Conservation (phyloP, 2,329 filamentous ascomycete species). For the Emergomyces africanus region DNA sequence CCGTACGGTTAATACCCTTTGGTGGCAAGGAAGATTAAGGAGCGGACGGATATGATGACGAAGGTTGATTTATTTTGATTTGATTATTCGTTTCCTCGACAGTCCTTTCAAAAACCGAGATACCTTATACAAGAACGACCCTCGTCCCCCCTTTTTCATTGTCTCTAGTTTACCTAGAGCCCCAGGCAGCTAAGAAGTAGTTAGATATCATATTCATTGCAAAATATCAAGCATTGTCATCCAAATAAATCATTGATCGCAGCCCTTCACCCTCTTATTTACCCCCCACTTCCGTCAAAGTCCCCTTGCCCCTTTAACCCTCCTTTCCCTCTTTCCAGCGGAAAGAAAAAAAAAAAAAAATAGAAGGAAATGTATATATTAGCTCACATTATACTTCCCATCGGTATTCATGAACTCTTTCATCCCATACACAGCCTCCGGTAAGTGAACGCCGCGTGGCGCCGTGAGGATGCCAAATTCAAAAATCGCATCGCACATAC, state of each 20-base stretch:
- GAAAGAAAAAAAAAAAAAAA: background rate
- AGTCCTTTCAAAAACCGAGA: background rate
- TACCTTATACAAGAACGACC: background rate
- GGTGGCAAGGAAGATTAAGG: background rate
- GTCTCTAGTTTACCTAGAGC: background rate
- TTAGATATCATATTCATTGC: background rate
- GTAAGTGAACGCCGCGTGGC: constrained; percentile 25
- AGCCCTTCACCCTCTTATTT: background rate
- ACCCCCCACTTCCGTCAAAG: background rate
- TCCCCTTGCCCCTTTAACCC: background rate
- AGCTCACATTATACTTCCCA: background rate
- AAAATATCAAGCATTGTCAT: background rate
- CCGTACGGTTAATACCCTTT: background rate
- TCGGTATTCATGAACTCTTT: constrained; percentile 21
- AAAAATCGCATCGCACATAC: constrained; percentile 12
- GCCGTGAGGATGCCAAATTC: constrained; percentile 40
- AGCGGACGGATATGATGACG: background rate
- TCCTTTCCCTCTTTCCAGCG: background rate
- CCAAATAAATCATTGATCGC: background rate
- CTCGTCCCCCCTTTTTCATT: background rate
- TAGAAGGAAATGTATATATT: background rate
- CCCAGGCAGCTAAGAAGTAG: background rate
- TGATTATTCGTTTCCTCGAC: background rate
- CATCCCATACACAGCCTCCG: constrained; percentile 30
- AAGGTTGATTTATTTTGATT: background rate